Conservation (phyloP, 192 early-diverging fungal genomes). For the Glomus cerebriforme region DNA sequence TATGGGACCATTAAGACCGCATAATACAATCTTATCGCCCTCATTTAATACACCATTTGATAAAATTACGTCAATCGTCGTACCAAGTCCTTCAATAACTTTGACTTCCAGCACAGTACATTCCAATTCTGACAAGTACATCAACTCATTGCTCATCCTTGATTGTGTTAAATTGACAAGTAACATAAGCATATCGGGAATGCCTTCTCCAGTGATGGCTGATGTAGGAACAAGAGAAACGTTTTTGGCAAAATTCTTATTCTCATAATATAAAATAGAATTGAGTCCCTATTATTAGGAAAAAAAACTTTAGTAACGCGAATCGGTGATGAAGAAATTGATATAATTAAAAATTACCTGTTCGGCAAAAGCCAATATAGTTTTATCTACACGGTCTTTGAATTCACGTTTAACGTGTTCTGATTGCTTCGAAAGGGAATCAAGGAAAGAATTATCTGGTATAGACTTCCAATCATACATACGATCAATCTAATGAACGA, state of each 20-base stretch:
- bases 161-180: constrained; percentile 90
- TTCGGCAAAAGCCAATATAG: constrained; percentile 89
- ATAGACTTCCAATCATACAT: constrained; percentile 90
- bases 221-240: constrained; percentile 98
- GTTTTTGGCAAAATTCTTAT: constrained; percentile 92
- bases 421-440: constrained; percentile 77
- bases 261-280: constrained; percentile 89
- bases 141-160: constrained; percentile 91
- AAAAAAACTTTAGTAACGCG: not conserved
- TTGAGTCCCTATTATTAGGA: constrained; percentile 76
- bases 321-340: not conserved
- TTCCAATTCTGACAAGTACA: constrained; percentile 95
- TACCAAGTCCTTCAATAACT: constrained; percentile 97
- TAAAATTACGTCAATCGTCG: constrained; percentile 95
- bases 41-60: constrained; percentile 94
- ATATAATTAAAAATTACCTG: constrained; percentile 36
- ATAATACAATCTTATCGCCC: constrained; percentile 94
- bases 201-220: constrained; percentile 97
- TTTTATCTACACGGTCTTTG: constrained; percentile 72
- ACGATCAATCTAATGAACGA: constrained; percentile 73
- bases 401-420: constrained; percentile 81
- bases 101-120: constrained; percentile 99
- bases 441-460: constrained; percentile 78
- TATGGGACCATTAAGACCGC: constrained; percentile 94
- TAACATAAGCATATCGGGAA: constrained; percentile 94